Evolutionary conservation across 768 basidiomycete genomes (phyloP), one percentile per base, ranked within the genome.

Genomic region (Galerina marginata): DNA sequence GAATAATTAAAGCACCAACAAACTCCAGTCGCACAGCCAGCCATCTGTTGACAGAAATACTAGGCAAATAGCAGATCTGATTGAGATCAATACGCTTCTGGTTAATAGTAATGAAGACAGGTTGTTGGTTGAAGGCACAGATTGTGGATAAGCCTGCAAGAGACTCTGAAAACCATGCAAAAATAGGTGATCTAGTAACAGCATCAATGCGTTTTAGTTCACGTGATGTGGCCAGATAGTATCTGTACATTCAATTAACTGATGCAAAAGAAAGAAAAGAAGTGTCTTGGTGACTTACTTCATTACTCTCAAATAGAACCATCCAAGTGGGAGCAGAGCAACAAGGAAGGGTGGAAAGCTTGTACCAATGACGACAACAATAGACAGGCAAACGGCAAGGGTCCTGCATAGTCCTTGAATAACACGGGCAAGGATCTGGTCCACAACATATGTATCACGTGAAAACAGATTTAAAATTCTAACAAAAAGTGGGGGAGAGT

Each of bases 381-480:
- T 90, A 37, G 84, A 87, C 6, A 82, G 74, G 38, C 85, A 86
- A 9, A 77, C 72, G 15, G 86, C 83, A 9, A 82, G 71, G 0
- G 91, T 96, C 36, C 92, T 83, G 68, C 86, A 82, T 54, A 93
- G 75, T 53, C 81, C 83, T 71, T 88, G 86, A 44, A 96, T 87
- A 16, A 93, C 90, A 33, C 90, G 82, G 5, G 86, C 87, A 20
- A 97, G 83, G 9, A 93, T 77, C 68, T 93, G 89, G 75, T 97
- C 95, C 15, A 96, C 84, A 29, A 91, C 89, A 67, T 92, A 93
- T 14, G 84, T 87, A 67, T 99, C 96, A 2, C 94, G 86, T 3
- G 93, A 93, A 75, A 98, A 98, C 26, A 97, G 73, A 73, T 97
- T 98, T 53, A 98, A 71, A 55, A 96, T 90, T 9, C 94, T 92